These are phyloP conservation scores for Fusarium sp. DNA, from an alignment of 2,329 filamentous ascomycete genomes.

Conservation along the genomic window DNA sequence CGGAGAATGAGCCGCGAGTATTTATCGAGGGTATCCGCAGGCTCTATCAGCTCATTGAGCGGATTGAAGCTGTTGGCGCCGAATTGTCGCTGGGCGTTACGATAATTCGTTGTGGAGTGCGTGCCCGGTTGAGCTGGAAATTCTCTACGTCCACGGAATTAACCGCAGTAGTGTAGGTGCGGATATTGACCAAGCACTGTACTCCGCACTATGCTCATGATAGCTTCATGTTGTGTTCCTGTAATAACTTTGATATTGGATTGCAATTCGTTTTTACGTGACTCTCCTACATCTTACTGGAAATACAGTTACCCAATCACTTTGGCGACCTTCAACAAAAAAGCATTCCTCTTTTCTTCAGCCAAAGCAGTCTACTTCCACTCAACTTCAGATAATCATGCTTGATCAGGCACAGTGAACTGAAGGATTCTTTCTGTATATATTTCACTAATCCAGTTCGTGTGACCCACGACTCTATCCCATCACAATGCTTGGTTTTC, in stretches of 20 bases:
- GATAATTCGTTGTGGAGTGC: constrained; percentile 41
- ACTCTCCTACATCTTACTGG: neutral
- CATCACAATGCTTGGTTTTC: neutral
- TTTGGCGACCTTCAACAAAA: too few species aligned
- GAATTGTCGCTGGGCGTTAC: constrained; percentile 37
- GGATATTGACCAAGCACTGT: neutral
- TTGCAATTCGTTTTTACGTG: neutral
- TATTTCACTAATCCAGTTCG: neutral
- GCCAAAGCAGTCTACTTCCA: neutral
- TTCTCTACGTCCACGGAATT: constrained; percentile 40
- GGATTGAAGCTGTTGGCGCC: constrained; percentile 35
- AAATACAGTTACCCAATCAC: too few species aligned
- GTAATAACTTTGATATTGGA: neutral
- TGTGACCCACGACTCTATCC: neutral
- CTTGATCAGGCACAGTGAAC: neutral
- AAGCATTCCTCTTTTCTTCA: neutral
- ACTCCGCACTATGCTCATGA: constrained; percentile 29
- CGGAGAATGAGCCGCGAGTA: constrained; percentile 31
- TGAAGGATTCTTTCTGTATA: neutral
- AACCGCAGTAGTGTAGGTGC: constrained; percentile 24
- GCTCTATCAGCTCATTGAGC: constrained; percentile 42
- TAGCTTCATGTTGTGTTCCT: constrained; percentile 8
- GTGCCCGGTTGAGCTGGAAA: constrained; percentile 39
- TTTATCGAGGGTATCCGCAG: constrained; percentile 19
- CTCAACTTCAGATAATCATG: neutral